A percentile compares a stretch with the other conserved stretches of the same genome.
Conservation (phyloP, 306 rosid genomes). For the Pueraria montana region DNA sequence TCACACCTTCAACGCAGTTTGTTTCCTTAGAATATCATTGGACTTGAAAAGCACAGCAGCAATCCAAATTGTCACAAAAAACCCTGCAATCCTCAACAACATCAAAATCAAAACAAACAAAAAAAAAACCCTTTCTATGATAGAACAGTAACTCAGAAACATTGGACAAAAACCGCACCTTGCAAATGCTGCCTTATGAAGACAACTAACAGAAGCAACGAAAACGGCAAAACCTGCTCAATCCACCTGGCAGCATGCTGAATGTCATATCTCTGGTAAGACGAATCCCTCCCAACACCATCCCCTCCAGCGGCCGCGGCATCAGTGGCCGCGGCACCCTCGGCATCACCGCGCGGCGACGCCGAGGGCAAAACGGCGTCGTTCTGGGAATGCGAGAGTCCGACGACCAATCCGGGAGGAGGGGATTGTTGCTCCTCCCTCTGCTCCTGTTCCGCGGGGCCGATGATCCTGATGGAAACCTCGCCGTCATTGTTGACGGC, state of each 20-base stretch:
- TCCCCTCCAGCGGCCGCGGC: constrained; percentile 40
- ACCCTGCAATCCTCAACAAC: constrained; percentile 56
- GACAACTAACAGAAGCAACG: constrained; percentile 94
- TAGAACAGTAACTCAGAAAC: not conserved
- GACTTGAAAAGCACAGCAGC: constrained; percentile 95
- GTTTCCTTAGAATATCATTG: constrained; percentile 86
- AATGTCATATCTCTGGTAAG: constrained; percentile 96
- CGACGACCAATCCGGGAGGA: constrained; percentile 60
- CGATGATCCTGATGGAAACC: constrained; percentile 90
- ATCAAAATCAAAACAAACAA: not conserved
- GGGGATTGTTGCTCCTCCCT: constrained; percentile 55
- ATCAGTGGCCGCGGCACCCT: constrained; percentile 50
- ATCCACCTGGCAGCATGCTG: constrained; percentile 99
- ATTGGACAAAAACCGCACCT: constrained; percentile 58
- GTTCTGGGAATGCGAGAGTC: constrained; percentile 53
- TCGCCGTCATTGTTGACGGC: constrained; percentile 65
- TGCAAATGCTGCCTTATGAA: constrained; percentile 98
- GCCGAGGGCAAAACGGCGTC: constrained; percentile 51
- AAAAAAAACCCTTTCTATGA: not conserved
- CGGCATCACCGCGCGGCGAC: constrained; percentile 57
- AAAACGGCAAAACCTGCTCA: constrained; percentile 93
- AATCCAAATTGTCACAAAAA: constrained; percentile 86
- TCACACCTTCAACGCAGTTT: constrained; percentile 84
- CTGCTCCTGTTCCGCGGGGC: constrained; percentile 66
- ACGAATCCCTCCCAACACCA: constrained; percentile 84